Conservation (phyloP, 345 rosid genomes). For the Lepidium africanum region DNA sequence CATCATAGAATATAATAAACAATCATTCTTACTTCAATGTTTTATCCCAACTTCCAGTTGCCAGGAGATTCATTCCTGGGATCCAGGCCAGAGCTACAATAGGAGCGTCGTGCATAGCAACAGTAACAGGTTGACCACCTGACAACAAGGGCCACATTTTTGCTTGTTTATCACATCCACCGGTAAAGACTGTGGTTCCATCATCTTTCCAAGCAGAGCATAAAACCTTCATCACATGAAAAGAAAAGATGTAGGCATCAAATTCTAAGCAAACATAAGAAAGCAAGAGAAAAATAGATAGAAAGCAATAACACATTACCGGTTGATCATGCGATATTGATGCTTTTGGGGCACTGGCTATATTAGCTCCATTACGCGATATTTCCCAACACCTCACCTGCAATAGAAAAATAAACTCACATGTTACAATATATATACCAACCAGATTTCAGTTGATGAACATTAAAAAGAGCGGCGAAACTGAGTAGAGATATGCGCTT, state of each 20-base stretch:
- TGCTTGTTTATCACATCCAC: slow-evolving; percentile 97
- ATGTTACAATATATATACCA: neutral
- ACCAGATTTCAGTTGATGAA: neutral
- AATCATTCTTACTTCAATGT: slow-evolving; percentile 53
- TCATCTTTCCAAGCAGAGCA: slow-evolving; percentile 99
- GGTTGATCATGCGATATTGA: slow-evolving; percentile 91
- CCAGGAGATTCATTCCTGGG: slow-evolving; percentile 83
- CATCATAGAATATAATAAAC: neutral
- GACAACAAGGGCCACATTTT: slow-evolving; percentile 95
- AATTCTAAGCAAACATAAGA: neutral
- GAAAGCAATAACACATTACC: slow-evolving; percentile 34
- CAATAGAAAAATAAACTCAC: slow-evolving; percentile 2
- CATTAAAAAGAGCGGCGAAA: neutral
- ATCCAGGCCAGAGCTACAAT: slow-evolving; percentile 83
- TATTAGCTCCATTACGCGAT: slow-evolving; percentile 41
- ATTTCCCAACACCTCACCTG: slow-evolving; percentile 99
- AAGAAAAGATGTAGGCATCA: neutral
- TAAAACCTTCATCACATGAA: slow-evolving; percentile 42
- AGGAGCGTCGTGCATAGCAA: slow-evolving; percentile 94
- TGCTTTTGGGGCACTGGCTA: slow-evolving; percentile 70
- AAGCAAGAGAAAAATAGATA: neutral
- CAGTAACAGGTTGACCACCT: slow-evolving; percentile 81
- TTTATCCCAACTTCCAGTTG: slow-evolving; percentile 93
- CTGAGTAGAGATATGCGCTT: neutral
- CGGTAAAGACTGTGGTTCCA: slow-evolving; percentile 87